Conservation (phyloP, 352 stramenopile species). For the Blastocystis sp. region DNA sequence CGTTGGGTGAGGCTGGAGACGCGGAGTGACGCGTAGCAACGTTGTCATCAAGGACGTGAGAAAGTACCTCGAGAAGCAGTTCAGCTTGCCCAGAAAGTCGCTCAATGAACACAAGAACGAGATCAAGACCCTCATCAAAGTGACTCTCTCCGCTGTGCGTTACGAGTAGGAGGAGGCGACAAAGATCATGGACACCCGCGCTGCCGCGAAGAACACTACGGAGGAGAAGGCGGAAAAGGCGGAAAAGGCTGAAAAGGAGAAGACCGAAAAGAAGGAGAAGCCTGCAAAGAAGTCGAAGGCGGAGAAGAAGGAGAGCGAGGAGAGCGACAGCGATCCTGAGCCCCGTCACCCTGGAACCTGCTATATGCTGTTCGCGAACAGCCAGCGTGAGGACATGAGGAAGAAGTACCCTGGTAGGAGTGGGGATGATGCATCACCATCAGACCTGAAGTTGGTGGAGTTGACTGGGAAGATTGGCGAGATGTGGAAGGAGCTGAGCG, state of each 20-base stretch:
- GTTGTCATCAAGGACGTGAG: not conserved
- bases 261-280: slow-evolving; percentile 11
- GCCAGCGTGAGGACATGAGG: not conserved
- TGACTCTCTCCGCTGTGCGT: not conserved
- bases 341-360: not conserved
- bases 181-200: not conserved
- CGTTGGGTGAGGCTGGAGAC: not conserved
- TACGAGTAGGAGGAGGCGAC: slow-evolving; percentile 20
- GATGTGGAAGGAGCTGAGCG: slow-evolving; percentile 33
- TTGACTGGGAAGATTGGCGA: not conserved
- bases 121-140: slow-evolving; percentile 11
- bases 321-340: not conserved
- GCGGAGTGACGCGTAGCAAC: not conserved
- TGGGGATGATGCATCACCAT: not conserved
- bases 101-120: slow-evolving; percentile 7
- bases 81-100: slow-evolving; percentile 7
- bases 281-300: not conserved
- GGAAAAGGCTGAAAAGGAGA: not conserved
- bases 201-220: not conserved
- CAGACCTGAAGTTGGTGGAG: not conserved
- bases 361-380: slow-evolving; percentile 35
- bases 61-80: slow-evolving; percentile 63
- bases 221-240: not conserved
- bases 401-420: not conserved
- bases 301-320: not conserved